These are phyloP conservation scores for Naganishia sp. DNA, from an alignment of 1,284 basidiomycete genomes.

Conservation along the genomic window DNA sequence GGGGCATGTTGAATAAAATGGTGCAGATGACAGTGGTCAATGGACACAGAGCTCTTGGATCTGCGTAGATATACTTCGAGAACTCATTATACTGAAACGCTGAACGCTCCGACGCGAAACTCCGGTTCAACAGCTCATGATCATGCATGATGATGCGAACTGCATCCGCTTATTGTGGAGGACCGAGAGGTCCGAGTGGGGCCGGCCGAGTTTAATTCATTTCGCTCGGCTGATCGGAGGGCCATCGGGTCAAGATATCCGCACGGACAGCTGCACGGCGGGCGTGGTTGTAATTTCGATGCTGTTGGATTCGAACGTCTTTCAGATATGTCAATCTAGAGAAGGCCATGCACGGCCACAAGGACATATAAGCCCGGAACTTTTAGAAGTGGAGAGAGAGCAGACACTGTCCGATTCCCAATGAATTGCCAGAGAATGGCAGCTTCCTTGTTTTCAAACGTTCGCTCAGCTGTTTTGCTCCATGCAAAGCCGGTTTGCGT, in stretches of 20 bases:
- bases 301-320: too few species aligned
- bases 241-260: not conserved
- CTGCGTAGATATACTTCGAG: not conserved
- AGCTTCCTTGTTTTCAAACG: not conserved
- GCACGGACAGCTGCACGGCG: too few species aligned
- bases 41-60: too few species aligned
- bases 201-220: not conserved
- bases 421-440: too few species aligned
- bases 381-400: too few species aligned
- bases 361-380: too few species aligned
- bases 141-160: not conserved
- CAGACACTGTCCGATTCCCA: too few species aligned
- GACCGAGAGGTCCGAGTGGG: not conserved
- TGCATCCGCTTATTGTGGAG: not conserved
- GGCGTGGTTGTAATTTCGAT: too few species aligned
- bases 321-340: too few species aligned
- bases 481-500: not conserved
- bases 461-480: not conserved
- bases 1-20: conserved; percentile 46
- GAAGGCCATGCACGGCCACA: too few species aligned
- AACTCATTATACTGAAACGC: not conserved
- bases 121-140: too few species aligned
- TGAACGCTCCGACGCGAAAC: too few species aligned
- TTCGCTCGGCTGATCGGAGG: not conserved
- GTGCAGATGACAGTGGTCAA: not conserved